phyloP scores from a whole-genome alignment of 768 basidiomycete genomes.

The Exsudoporus frostii region DNA sequence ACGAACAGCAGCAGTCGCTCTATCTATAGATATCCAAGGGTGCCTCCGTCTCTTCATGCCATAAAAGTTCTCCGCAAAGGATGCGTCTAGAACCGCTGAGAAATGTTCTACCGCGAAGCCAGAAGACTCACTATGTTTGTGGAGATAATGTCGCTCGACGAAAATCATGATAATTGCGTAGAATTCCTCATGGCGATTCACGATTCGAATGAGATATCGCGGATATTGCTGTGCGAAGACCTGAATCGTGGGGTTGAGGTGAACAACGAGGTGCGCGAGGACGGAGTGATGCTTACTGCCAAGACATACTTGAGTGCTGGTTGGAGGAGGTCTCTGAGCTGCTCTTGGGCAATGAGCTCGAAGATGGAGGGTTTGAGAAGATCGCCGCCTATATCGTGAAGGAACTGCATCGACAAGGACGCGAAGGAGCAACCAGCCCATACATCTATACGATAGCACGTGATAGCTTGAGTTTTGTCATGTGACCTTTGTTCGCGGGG shows the following conservation, averaged over 20 bases:
- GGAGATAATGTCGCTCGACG: conserved; percentile 88
- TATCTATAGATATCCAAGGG: conserved; percentile 67
- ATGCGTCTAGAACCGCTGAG: conserved; percentile 60
- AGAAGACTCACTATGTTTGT: conserved; percentile 65
- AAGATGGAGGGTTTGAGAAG: conserved; percentile 80
- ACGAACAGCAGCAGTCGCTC: conserved; percentile 64
- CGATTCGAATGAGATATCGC: conserved; percentile 83
- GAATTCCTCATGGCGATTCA: conserved; percentile 96
- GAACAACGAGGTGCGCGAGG: neutral
- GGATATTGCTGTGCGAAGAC: conserved; percentile 95
- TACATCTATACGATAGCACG: conserved; percentile 7
- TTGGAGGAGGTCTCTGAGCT: conserved; percentile 86
- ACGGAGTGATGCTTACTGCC: conserved; percentile 52
- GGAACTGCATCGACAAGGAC: conserved; percentile 66
- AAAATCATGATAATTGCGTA: conserved; percentile 86
- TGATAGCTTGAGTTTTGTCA: conserved; percentile 28
- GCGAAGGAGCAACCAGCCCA: neutral
- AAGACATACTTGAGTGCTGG: conserved; percentile 94
- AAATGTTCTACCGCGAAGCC: neutral
- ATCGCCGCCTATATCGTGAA: conserved; percentile 71
- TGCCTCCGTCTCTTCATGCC: conserved; percentile 77
- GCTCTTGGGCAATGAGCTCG: conserved; percentile 91
- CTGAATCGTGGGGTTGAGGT: conserved; percentile 38
- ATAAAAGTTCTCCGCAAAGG: conserved; percentile 96
- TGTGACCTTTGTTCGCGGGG: conserved; percentile 10